Percentiles rank a stretch among this genome's conserved stretches.
phyloP scores from a whole-genome alignment of 129 eudicot species.

The Glebionis coronaria region DNA sequence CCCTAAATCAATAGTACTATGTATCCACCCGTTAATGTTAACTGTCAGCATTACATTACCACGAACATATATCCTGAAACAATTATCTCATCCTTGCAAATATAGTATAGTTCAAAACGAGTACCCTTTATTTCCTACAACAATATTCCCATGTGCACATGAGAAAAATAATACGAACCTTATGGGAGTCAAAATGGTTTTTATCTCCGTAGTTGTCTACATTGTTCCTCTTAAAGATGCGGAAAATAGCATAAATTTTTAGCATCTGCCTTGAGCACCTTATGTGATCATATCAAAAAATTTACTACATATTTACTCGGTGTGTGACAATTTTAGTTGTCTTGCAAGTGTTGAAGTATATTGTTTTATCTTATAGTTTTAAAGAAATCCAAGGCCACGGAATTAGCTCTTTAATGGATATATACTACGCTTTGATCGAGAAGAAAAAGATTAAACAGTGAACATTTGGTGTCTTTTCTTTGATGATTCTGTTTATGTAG shows the following conservation, averaged over 20 bases:
- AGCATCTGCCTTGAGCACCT: neutral
- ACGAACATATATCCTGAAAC: slow-evolving; percentile 6
- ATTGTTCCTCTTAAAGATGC: slow-evolving; percentile 5
- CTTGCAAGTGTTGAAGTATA: no score
- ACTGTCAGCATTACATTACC: slow-evolving; percentile 2
- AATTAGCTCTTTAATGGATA: no score
- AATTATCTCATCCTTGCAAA: neutral
- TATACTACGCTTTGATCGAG: no score
- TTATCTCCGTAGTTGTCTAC: neutral
- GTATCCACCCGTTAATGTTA: neutral
- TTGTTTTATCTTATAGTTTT: no score
- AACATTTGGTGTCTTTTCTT: no score
- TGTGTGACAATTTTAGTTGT: no score
- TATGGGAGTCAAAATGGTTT: neutral
- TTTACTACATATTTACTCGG: no score
- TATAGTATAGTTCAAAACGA: neutral
- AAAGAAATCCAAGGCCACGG: no score
- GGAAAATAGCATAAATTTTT: neutral
- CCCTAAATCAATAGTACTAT: neutral
- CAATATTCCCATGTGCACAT: neutral
- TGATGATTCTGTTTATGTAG: no score
- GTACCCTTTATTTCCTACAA: slow-evolving; percentile 1
- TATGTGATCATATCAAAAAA: no score
- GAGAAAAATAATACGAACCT: neutral
- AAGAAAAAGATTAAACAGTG: no score